A percentile compares a stretch with the other conserved stretches of the same genome.
phyloP scores from a whole-genome alignment of 176 grass and related monocot species.

The Panicum miliaceum region DNA sequence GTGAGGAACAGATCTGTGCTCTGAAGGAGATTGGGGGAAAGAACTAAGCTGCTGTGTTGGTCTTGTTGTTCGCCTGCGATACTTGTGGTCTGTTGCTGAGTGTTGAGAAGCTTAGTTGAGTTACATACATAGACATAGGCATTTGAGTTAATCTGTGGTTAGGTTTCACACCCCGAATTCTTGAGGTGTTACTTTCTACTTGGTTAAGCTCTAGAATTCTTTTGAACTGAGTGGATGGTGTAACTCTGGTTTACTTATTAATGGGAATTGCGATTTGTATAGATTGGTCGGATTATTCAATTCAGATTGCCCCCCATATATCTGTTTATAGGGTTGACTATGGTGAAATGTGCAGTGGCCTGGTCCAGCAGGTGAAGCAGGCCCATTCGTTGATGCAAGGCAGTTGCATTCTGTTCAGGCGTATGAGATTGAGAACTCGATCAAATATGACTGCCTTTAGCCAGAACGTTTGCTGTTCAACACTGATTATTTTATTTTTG shows the following conservation, averaged over 20 bases:
- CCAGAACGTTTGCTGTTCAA: too few relatives aligned
- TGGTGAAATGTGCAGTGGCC: background rate
- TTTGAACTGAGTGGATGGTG: slow-evolving; percentile 16
- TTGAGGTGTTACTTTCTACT: background rate
- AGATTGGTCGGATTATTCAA: background rate
- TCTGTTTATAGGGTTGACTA: background rate
- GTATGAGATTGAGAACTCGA: background rate
- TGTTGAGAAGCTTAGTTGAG: slow-evolving; percentile 20
- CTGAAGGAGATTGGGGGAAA: slow-evolving; percentile 57
- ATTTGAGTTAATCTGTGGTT: slow-evolving; percentile 36
- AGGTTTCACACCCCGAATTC: slow-evolving; percentile 6
- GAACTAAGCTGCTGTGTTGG: slow-evolving; percentile 16
- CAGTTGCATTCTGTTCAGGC: background rate
- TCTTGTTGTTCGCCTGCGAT: background rate
- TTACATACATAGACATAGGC: slow-evolving; percentile 41
- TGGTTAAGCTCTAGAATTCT: slow-evolving; percentile 11
- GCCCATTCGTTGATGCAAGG: background rate
- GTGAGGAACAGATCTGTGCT: slow-evolving; percentile 63
- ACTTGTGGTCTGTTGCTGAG: slow-evolving; percentile 26
- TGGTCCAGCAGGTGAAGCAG: background rate
- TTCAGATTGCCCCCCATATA: background rate
- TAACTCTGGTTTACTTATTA: background rate
- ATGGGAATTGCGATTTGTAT: slow-evolving; percentile 8
- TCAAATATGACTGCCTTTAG: too few relatives aligned
- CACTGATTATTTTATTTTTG: too few relatives aligned